A percentile compares a stretch with the other conserved stretches of the same genome.
These are phyloP conservation scores for Aureobasidium uvarum DNA, from an alignment of 2,329 filamentous ascomycete species.

Conservation along the genomic window DNA sequence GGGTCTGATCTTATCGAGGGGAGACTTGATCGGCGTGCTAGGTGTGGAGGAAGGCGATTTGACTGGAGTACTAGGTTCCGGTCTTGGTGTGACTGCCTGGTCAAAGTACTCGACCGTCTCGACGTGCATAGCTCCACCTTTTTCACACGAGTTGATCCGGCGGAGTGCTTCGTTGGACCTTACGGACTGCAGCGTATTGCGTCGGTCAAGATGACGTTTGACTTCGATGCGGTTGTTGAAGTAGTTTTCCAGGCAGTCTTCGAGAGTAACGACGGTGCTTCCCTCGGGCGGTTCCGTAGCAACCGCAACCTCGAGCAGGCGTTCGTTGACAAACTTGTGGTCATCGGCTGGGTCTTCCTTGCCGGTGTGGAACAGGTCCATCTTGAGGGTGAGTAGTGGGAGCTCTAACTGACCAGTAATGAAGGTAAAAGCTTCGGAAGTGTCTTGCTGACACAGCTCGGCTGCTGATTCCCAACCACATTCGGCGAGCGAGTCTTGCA, in stretches of 20 bases:
- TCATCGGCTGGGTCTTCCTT: constrained; percentile 80
- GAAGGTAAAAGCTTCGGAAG: constrained; percentile 92
- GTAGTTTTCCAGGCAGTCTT: constrained; percentile 89
- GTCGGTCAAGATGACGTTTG: constrained; percentile 64
- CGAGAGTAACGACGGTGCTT: constrained; percentile 67
- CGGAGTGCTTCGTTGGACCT: constrained; percentile 36
- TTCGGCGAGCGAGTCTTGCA: constrained; percentile 77
- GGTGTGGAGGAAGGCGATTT: constrained; percentile 30
- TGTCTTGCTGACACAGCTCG: constrained; percentile 81
- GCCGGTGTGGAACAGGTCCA: constrained; percentile 91
- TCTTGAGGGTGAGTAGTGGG: constrained; percentile 83
- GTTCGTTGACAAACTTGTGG: constrained; percentile 91
- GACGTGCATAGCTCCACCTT: constrained; percentile 43
- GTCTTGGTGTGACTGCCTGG: constrained; percentile 27
- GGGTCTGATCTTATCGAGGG: constrained; percentile 38
- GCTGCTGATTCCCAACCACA: constrained; percentile 88
- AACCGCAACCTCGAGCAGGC: constrained; percentile 87
- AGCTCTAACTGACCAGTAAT: constrained; percentile 87
- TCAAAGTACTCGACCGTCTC: constrained; percentile 46
- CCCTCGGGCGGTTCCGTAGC: constrained; percentile 66
- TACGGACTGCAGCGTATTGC: constrained; percentile 57
- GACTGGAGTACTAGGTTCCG: not conserved
- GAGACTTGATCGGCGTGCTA: constrained; percentile 33
- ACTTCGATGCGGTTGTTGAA: constrained; percentile 95
- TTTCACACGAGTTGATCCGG: constrained; percentile 33